These are phyloP conservation scores for Castanea mollissima DNA, from an alignment of 306 rosid species.

Conservation along the genomic window DNA sequence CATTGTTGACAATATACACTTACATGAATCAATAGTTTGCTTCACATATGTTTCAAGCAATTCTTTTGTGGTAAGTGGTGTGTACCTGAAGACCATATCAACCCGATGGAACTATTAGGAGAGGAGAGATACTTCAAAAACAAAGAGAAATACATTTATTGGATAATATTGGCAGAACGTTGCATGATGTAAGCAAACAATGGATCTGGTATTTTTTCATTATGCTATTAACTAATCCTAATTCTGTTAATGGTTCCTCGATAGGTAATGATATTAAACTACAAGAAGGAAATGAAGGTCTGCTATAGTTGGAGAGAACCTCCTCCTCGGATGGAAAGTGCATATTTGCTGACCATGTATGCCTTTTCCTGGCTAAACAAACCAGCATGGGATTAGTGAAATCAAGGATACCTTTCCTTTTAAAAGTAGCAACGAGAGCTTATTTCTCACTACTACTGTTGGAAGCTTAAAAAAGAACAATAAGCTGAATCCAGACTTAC, in stretches of 20 bases:
- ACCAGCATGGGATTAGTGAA: no score
- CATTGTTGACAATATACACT: slow-evolving; percentile 42
- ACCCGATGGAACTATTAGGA: slow-evolving; percentile 15
- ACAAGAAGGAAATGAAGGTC: not conserved
- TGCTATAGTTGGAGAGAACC: no score
- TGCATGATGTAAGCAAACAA: not conserved
- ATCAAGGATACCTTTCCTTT: no score
- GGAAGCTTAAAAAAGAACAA: not conserved
- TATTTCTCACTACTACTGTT: not conserved
- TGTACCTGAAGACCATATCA: slow-evolving; percentile 61
- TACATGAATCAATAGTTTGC: slow-evolving; percentile 79
- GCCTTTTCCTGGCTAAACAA: no score
- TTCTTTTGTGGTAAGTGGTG: slow-evolving; percentile 77
- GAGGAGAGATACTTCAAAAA: slow-evolving; percentile 1
- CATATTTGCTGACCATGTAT: no score
- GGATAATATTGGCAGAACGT: not conserved
- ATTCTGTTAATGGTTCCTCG: not conserved
- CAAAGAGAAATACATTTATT: not conserved
- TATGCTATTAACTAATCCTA: not conserved
- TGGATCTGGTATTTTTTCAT: not conserved
- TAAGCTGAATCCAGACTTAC: not conserved
- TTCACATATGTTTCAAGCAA: slow-evolving; percentile 70
- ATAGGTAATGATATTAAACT: not conserved
- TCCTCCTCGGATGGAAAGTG: no score
- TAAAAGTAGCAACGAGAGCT: no score